These are phyloP conservation scores for Crithidia thermophila DNA, from an alignment of 208 protist species.

Conservation along the genomic window DNA sequence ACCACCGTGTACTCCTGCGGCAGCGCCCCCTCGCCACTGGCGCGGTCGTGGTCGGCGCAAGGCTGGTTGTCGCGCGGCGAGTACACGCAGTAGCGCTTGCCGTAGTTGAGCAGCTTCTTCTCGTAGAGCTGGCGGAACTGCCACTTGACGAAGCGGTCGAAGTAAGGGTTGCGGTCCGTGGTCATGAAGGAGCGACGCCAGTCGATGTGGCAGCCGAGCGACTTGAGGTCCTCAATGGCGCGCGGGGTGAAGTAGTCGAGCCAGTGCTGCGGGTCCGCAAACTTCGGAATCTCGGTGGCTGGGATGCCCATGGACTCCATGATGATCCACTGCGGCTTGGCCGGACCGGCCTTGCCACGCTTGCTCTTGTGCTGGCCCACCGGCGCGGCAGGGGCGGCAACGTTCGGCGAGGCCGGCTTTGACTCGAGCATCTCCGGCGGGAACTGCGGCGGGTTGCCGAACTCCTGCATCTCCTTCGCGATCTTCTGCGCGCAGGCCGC, in stretches of 20 bases:
- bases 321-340: slow-evolving; percentile 98
- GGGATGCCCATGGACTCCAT: slow-evolving; percentile 96
- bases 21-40: slow-evolving; percentile 96
- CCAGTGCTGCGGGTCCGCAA: slow-evolving; percentile 98
- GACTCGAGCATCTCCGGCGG: slow-evolving; percentile 50
- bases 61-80: slow-evolving; percentile 99
- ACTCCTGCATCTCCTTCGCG: slow-evolving; percentile 78
- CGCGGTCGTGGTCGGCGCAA: slow-evolving; percentile 99
- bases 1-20: slow-evolving; percentile 99
- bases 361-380: slow-evolving; percentile 79
- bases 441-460: slow-evolving; percentile 92
- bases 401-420: slow-evolving; percentile 42
- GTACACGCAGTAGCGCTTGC: slow-evolving; percentile 98
- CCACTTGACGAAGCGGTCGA: slow-evolving; percentile 99
- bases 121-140: slow-evolving; percentile 95
- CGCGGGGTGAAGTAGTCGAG: slow-evolving; percentile 98
- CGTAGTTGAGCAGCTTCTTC: slow-evolving; percentile 95
- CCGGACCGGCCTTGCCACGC: slow-evolving; percentile 90
- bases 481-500: slow-evolving; percentile 99
- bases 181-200: slow-evolving; percentile 99
- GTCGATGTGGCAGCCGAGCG: slow-evolving; percentile 96
- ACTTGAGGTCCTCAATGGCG: slow-evolving; percentile 95
- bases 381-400: slow-evolving; percentile 9
- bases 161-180: slow-evolving; percentile 99
- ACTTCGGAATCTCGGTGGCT: slow-evolving; percentile 97